Conservation (phyloP, 2,329 filamentous ascomycete genomes). For the Ceratocystis diversiconidia region DNA sequence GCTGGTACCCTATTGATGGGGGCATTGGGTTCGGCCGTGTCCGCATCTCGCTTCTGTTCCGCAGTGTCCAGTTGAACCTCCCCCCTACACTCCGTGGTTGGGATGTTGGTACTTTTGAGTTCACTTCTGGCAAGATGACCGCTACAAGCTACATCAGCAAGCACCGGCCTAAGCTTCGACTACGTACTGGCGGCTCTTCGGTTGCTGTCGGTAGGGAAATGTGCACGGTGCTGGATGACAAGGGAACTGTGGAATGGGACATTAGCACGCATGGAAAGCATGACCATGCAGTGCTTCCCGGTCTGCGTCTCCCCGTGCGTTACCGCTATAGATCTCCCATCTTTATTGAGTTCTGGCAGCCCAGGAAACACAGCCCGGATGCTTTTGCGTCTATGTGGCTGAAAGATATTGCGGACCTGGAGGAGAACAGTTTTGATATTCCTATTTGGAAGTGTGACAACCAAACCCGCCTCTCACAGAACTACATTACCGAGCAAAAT, state of each 20-base stretch:
- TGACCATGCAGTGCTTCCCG: slow-evolving; percentile 19
- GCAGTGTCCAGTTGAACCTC: slow-evolving; percentile 71
- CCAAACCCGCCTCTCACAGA: slow-evolving; percentile 65
- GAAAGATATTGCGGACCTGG: slow-evolving; percentile 67
- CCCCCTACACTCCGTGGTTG: slow-evolving; percentile 80
- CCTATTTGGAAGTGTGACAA: slow-evolving; percentile 80
- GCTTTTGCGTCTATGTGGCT: slow-evolving; percentile 78
- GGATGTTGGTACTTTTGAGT: slow-evolving; percentile 92
- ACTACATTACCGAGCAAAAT: slow-evolving; percentile 77
- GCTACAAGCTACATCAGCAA: slow-evolving; percentile 47
- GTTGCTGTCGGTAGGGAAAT: slow-evolving; percentile 33
- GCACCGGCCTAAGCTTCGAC: slow-evolving; percentile 58
- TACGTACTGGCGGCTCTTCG: slow-evolving; percentile 74
- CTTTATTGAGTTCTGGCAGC: slow-evolving; percentile 69
- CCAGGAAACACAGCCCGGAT: slow-evolving; percentile 54
- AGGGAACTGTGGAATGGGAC: slow-evolving; percentile 31
- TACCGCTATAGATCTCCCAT: slow-evolving; percentile 81
- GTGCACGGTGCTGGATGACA: slow-evolving; percentile 4
- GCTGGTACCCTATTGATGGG: slow-evolving; percentile 94
- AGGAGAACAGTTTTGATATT: slow-evolving; percentile 64
- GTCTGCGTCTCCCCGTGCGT: slow-evolving; percentile 70
- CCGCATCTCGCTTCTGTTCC: slow-evolving; percentile 78
- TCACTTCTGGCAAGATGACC: slow-evolving; percentile 55
- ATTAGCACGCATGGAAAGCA: slow-evolving; percentile 31
- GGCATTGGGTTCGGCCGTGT: slow-evolving; percentile 85